Conservation (phyloP, 208 protist species). For the Eutreptiella sp. region DNA sequence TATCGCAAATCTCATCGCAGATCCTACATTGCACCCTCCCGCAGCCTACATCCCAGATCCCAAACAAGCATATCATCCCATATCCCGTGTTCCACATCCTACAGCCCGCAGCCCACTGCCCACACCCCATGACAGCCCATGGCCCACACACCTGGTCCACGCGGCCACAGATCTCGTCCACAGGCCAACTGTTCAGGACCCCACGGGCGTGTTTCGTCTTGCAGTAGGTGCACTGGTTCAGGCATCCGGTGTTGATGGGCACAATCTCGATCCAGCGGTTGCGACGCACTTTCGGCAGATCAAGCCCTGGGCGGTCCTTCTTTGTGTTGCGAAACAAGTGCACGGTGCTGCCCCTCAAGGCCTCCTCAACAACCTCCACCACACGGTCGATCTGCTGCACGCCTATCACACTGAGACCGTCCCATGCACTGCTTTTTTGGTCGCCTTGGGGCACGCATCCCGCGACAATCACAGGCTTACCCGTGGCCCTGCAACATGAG, state of each 20-base stretch:
- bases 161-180: conserved; percentile 45
- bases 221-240: conserved; percentile 79
- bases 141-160: no score
- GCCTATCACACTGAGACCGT: conserved; percentile 46
- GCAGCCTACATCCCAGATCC: no score
- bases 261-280: conserved; percentile 75
- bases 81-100: no score
- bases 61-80: no score
- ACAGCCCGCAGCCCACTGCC: no score
- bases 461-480: conserved; percentile 48
- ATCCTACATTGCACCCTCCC: no score
- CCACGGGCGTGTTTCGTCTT: conserved; percentile 80
- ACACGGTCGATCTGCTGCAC: conserved; percentile 59
- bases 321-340: conserved; percentile 36
- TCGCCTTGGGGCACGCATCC: conserved; percentile 67
- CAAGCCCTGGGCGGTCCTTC: conserved; percentile 41
- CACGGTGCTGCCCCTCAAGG: conserved; percentile 61
- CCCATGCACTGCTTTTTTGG: conserved; percentile 34
- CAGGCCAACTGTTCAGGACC: conserved; percentile 50
- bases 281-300: conserved; percentile 64
- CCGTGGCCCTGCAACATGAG: no score
- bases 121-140: no score
- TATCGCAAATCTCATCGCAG: no score
- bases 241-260: conserved; percentile 66
- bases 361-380: conserved; percentile 57